A percentile compares a stretch with the other conserved stretches of the same genome.
phyloP scores from a whole-genome alignment of 495 filamentous ascomycete species.

The Glutinoglossum americanum region DNA sequence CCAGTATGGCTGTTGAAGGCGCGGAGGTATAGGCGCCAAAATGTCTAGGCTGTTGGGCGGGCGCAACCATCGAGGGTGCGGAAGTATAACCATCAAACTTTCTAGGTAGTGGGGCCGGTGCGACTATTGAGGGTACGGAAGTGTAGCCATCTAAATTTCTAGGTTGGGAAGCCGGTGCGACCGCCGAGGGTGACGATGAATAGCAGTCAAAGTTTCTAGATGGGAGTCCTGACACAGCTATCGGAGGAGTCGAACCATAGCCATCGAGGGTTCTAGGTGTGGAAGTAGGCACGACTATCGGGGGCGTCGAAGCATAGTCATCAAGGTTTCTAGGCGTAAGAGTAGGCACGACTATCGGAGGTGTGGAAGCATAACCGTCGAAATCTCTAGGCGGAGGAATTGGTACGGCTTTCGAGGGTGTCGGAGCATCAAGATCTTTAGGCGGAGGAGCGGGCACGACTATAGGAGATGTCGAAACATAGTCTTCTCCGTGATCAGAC shows the following conservation, averaged over 20 bases:
- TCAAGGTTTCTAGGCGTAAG: background rate
- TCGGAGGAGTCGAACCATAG: background rate
- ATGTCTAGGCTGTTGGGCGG: background rate
- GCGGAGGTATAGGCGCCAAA: background rate
- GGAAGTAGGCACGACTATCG: background rate
- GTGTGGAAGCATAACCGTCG: background rate
- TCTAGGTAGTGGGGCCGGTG: background rate
- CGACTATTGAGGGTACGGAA: background rate
- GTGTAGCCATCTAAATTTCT: background rate
- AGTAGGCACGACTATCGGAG: background rate
- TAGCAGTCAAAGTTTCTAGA: background rate
- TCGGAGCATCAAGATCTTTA: background rate
- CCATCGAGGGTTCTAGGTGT: background rate
- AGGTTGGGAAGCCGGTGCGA: background rate
- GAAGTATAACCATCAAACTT: background rate
- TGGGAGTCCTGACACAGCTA: background rate
- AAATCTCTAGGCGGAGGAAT: conserved; percentile 3
- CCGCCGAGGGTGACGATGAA: background rate
- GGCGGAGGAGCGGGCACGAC: background rate
- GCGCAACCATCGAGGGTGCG: background rate
- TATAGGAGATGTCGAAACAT: background rate
- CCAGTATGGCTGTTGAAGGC: background rate
- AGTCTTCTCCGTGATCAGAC: background rate
- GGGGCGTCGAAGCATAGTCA: background rate
- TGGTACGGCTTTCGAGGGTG: background rate